Evolutionary conservation across 495 filamentous ascomycete genomes (phyloP), one percentile per base, ranked within the genome.

Genomic region (Cudoniella acicularis): DNA sequence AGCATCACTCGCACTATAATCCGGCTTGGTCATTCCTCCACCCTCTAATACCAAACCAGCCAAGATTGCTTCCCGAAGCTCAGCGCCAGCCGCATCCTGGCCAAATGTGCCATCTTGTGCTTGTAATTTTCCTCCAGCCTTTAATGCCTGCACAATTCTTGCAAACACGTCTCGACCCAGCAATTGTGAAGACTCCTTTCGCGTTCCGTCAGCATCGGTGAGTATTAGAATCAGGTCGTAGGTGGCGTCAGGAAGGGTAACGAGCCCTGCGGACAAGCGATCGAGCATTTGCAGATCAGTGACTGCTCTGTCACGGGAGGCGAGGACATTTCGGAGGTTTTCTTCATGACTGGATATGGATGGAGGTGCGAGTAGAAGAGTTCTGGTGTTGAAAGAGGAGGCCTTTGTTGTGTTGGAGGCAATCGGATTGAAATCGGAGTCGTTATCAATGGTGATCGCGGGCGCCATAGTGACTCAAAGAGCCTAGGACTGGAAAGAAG

Each of bases 261-360:
- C 89, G 42, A 97, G 80, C 52, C 90, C 91, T 41, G 89, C 80
- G 0, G 90, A 85, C 17, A 99, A 81, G 26, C 94, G 91, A 75
- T 99, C 94, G 54, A 99, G 89, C 94, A 99, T 99, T 69, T 98
- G 95, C 41, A 99, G 79, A 69, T 99, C 94, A 49, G 91, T 91
- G 30, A 78, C 74, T 56, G 76, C 71, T 65, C 90, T 87, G 69
- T 90, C 83, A 73, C 89, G 83, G 40, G 83, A 76, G 17, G 74
- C 49, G 52, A 82, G 70, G 56, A 80, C 73, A 50, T 67, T 52
- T 57, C 64, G 69, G 52, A 82, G 64, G 52, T 72, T 73, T 54
- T 75, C 72, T 63, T 79, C 74, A 63, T 79, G 73, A 47, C 73
- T 66, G 48, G 80, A 74, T 67, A 81, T 71, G 22, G 78, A 80